Evolutionary conservation across 129 eudicot species (phyloP).

Genomic region (Ambrosia trifida): DNA sequence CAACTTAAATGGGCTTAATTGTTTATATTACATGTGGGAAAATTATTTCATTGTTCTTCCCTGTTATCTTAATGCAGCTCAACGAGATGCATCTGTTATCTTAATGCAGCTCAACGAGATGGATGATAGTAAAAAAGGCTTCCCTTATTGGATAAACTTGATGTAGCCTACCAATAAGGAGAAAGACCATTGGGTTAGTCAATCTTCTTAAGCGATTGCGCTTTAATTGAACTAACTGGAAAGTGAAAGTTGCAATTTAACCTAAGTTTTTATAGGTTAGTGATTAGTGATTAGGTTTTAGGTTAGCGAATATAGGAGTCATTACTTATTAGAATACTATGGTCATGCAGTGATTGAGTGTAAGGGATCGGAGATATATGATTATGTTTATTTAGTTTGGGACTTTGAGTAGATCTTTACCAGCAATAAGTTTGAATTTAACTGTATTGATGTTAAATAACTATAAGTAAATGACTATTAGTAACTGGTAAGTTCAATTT

Average conservation of each 20-base stretch:
- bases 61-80: conserved; percentile 46
- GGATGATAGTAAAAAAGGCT: conserved; percentile 72
- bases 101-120: conserved; percentile 60
- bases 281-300: too few relatives aligned
- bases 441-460: too few relatives aligned
- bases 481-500: too few relatives aligned
- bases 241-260: neutral
- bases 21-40: conserved; percentile 10
- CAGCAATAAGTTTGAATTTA: too few relatives aligned
- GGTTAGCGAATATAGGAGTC: too few relatives aligned
- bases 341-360: too few relatives aligned
- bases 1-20: neutral
- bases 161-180: conserved; percentile 74
- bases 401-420: too few relatives aligned
- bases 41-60: neutral
- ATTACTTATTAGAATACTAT: too few relatives aligned
- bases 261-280: conserved; percentile 1
- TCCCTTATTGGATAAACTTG: conserved; percentile 76
- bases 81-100: too few relatives aligned
- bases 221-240: conserved; percentile 1
- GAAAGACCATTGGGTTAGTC: conserved; percentile 75
- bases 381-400: too few relatives aligned
- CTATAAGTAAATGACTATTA: too few relatives aligned
- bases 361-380: too few relatives aligned
- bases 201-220: conserved; percentile 12